phyloP scores from a whole-genome alignment of 2,329 filamentous ascomycete genomes.

The Ceratocystiopsis brevicomis region DNA sequence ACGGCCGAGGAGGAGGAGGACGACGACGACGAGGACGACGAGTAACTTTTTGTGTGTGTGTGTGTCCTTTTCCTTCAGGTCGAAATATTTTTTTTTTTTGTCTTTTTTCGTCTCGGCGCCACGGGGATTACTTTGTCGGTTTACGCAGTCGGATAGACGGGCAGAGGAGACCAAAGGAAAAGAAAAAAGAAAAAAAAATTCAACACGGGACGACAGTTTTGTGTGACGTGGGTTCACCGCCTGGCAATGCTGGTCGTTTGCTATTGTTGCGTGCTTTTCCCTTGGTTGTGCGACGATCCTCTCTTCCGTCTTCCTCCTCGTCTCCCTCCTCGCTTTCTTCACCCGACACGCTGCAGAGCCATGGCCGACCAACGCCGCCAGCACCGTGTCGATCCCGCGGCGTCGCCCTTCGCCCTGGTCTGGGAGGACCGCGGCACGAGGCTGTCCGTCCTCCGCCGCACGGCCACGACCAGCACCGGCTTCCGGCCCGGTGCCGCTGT shows the following conservation, averaged over 20 bases:
- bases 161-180: background rate
- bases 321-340: background rate
- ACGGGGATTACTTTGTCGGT: too few species aligned
- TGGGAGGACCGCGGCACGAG: conserved; percentile 1
- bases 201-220: background rate
- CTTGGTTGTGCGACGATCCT: too few species aligned
- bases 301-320: too few species aligned
- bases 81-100: background rate
- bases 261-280: background rate
- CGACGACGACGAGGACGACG: conserved; percentile 34
- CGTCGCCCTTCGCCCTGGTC: background rate
- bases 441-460: background rate
- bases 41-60: conserved; percentile 34
- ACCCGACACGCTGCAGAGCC: too few species aligned
- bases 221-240: too few species aligned
- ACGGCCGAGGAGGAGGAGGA: conserved; percentile 55
- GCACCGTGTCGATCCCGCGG: too few species aligned
- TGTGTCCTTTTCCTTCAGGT: background rate
- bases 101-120: too few species aligned
- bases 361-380: too few species aligned
- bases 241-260: background rate
- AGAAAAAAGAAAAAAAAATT: conserved; percentile 3
- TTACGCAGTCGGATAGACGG: too few species aligned
- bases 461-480: background rate
- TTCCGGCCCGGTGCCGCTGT: background rate